A percentile compares a stretch with the other conserved stretches of the same genome.
phyloP scores from a whole-genome alignment of 768 basidiomycete genomes.

The Crepidotus variabilis region DNA sequence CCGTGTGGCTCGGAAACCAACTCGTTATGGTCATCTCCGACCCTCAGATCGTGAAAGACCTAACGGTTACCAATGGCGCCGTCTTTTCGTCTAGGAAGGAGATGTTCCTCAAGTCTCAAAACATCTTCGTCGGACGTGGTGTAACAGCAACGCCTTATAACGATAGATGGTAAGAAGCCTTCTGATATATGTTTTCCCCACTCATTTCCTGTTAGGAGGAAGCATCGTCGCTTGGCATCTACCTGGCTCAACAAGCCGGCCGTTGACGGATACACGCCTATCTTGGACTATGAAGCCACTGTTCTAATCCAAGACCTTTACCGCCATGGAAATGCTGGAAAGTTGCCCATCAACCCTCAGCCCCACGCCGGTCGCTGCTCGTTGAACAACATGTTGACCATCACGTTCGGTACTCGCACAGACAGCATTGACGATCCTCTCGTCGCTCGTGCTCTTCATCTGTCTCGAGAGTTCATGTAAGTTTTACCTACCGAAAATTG shows the following conservation, averaged over 20 bases:
- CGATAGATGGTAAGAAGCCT: no score
- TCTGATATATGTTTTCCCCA: no score
- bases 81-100: no score
- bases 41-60: no score
- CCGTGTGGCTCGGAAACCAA: no score
- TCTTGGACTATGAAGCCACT: slow-evolving; percentile 35
- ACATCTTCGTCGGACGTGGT: no score
- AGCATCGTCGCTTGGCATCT: slow-evolving; percentile 36
- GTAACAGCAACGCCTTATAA: no score
- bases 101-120: no score
- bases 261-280: slow-evolving; percentile 28
- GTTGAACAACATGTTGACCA: no score
- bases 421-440: slow-evolving; percentile 31
- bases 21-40: no score
- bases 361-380: slow-evolving; percentile 28
- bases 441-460: slow-evolving; percentile 27
- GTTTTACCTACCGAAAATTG: neutral
- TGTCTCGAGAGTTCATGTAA: slow-evolving; percentile 42
- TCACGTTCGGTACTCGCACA: slow-evolving; percentile 21
- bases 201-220: slow-evolving; percentile 22
- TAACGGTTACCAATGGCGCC: no score
- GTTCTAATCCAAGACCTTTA: slow-evolving; percentile 36
- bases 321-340: slow-evolving; percentile 25
- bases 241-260: slow-evolving; percentile 28
- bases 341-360: slow-evolving; percentile 33